Base-by-base conservation (phyloP, 768 basidiomycete genomes). In the Boletus pseudo-olivaceus region DNA sequence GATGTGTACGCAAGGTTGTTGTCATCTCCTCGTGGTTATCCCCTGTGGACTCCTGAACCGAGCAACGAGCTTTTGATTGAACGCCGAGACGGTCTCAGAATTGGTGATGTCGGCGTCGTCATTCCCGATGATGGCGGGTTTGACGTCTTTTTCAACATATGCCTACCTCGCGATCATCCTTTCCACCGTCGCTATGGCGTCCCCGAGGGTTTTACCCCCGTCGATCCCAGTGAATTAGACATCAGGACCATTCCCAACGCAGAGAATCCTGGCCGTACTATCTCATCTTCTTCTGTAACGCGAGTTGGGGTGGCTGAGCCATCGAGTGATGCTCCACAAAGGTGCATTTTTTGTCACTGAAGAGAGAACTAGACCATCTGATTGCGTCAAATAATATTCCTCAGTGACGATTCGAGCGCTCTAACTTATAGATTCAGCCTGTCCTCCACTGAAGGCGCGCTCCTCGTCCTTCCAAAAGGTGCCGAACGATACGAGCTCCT, bases 101-200 rank as follows among this genome's bases (percentile, higher is more conserved):
- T 73, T 17, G 73, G 73, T 6, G 73, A 75, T 52, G 66, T 47
- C 7, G 47, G 47, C 6, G 34, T 74, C 11, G 59, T 72, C 20
- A 63, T 54, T 5, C 52, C 64, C 1, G 61, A 61, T 3, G 58
- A 63, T 45, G 72, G 72, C 12, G 60, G 58, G 9, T 74, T 74
- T 27, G 65, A 67, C 49, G 69, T 67, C 54, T 59, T 72, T 1
- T 74, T 74, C 60, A 73, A 71, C 47, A 67, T 72, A 6, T 68
- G 62, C 30, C 51, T 67, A 8, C 64, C 70, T 42, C 64, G 58
- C 7, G 62, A 70, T 20, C 68, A 74, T 49, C 33, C 59, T 4
- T 59, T 47, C 17, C 46, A 54, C 12, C 47, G 47, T 43, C 55
- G 30, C 30, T 33, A 45, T 29, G 56, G 60, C 1, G 63, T 72